Evolutionary conservation across 805 yeast genomes (phyloP).

Genomic region (Saccharomycopsis guyanensis): DNA sequence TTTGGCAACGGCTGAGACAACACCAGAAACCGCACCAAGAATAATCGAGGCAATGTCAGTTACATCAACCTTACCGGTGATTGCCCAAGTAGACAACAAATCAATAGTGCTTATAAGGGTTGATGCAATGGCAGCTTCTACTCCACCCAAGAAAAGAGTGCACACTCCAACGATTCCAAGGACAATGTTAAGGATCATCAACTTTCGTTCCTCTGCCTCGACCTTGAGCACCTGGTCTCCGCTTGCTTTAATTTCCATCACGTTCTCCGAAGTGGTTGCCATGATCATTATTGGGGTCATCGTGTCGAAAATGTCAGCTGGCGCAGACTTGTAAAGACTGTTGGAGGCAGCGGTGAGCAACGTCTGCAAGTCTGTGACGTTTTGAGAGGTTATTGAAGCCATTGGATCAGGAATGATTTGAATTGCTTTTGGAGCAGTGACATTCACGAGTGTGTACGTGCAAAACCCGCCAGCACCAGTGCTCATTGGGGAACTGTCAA

Average conservation of each 20-base stretch:
- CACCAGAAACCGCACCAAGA: slow-evolving; percentile 2
- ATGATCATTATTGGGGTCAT: slow-evolving; percentile 9
- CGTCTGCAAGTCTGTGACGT: slow-evolving; percentile 10
- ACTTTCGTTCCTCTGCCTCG: slow-evolving; percentile 3
- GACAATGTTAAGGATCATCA: slow-evolving; percentile 15
- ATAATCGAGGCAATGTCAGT: slow-evolving; percentile 2
- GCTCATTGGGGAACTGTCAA: background rate
- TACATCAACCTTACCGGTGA: slow-evolving; percentile 5
- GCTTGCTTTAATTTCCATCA: slow-evolving; percentile 2
- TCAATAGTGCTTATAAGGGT: background rate
- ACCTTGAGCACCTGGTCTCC: slow-evolving; percentile 3
- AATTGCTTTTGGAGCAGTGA: slow-evolving; percentile 7
- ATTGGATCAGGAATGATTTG: slow-evolving; percentile 10
- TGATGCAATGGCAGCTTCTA: slow-evolving; percentile 3
- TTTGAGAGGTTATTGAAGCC: slow-evolving; percentile 1
- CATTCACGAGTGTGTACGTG: slow-evolving; percentile 3
- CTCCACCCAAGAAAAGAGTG: slow-evolving; percentile 10
- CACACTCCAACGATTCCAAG: slow-evolving; percentile 10
- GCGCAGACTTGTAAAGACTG: slow-evolving; percentile 2
- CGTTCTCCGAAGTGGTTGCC: slow-evolving; percentile 1
- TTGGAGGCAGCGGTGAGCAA: slow-evolving; percentile 7
- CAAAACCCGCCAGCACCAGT: background rate
- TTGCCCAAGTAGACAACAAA: slow-evolving; percentile 2
- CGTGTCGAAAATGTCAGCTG: slow-evolving; percentile 9
- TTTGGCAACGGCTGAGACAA: background rate